Evolutionary conservation across 345 rosid genomes (phyloP), one percentile per base, ranked within the genome.

Genomic region (Erodium maritimum): DNA sequence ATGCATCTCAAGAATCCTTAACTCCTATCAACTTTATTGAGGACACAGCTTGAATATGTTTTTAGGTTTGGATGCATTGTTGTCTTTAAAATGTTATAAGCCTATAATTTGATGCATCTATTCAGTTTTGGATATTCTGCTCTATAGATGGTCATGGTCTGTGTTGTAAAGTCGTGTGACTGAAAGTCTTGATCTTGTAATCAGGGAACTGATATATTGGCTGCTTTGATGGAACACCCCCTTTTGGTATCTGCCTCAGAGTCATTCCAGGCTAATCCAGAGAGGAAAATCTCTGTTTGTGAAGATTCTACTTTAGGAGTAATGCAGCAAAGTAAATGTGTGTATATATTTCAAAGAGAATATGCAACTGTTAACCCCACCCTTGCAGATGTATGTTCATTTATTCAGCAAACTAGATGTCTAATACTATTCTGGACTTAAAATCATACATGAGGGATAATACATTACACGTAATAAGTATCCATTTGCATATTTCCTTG

Each of bases 311-410:
- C 58, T 50, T 61, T 64, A 23, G 74, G 57, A 69, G 58, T 52
- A 25, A 55, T 68, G 48, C 21, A 60, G 10, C 67, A 56, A 21
- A 64, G 61, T 25, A 82, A 73, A 73, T 81, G 57, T 64, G 83
- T 86, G 59, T 88, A 84, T 65, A 10, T 91, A 54, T 88, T 86
- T 72, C 98, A 91, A 73, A 73, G 87, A 65, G 98, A 91, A 70
- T 88, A 70, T 60, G 95, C 95, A 1, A 73, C 79, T 0, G 90
- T 88, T 58, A 71, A 81, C 65, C 95, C 90, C 61, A 71, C 79
- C 0, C 72, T 71, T 66, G 96, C 81, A 2, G 79, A 86, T 77
- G 98, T 91, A 80, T 63, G 79, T 50, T 59, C 52, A 1, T 23
- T 42, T n/a, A 19, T 57, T 21, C 14, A 42, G 48, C 16, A 42